Evolutionary conservation across 1,139 yeast genomes (phyloP).

Genomic region (Pichia sp.): DNA sequence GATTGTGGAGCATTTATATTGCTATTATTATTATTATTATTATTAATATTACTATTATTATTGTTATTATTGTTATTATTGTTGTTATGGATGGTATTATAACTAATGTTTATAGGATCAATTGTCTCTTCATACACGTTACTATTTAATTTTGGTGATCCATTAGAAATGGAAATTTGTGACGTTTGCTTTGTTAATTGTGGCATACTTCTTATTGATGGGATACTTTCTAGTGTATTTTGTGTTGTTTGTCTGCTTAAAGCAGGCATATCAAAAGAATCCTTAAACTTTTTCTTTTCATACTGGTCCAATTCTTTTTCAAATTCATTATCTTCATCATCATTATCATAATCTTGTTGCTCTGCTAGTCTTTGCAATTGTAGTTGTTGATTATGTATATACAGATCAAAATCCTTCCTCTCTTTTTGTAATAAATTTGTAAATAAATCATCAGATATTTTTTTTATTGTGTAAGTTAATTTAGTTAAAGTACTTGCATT

Average conservation of each 20-base stretch:
- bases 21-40: not conserved
- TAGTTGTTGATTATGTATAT: constrained; percentile 2
- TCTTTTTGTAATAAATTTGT: constrained; percentile 10
- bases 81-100: no score
- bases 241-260: constrained; percentile 18
- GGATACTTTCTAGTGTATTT: constrained; percentile 16
- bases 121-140: constrained; percentile 5
- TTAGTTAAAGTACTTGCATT: constrained; percentile 28
- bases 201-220: constrained; percentile 14
- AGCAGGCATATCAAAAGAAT: constrained; percentile 10
- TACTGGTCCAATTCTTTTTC: not conserved
- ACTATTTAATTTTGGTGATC: not conserved
- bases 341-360: not conserved
- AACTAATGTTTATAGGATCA: constrained; percentile 7
- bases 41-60: not conserved
- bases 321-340: constrained; percentile 1
- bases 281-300: constrained; percentile 2
- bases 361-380: constrained; percentile 4
- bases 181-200: constrained; percentile 10
- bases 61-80: not conserved
- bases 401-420: constrained; percentile 12
- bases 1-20: no score
- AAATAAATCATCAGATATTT: constrained; percentile 19
- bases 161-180: constrained; percentile 12
- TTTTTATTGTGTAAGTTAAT: constrained; percentile 18